phyloP scores from a whole-genome alignment of 163 green algal species.

The Chlorella variabilis region DNA sequence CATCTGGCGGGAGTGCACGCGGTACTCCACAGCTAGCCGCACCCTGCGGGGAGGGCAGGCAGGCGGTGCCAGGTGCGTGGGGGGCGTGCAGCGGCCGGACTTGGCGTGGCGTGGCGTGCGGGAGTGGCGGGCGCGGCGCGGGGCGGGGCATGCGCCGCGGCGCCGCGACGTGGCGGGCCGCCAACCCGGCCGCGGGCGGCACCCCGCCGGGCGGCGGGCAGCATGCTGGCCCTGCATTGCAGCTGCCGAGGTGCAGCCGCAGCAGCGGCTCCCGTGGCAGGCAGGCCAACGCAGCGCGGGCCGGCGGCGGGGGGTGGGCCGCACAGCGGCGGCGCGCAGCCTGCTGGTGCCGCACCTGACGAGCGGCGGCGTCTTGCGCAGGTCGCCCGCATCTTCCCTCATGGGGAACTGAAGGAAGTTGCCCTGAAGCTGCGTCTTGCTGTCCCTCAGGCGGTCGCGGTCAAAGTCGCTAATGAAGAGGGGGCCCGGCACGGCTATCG shows the following conservation, averaged over 20 bases:
- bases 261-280: too few relatives aligned
- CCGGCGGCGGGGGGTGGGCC: background rate
- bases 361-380: conserved; percentile 25
- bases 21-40: conserved; percentile 83
- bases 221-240: too few relatives aligned
- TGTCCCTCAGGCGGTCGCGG: conserved; percentile 9
- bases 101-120: background rate
- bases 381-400: conserved; percentile 4
- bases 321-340: too few relatives aligned
- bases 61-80: too few relatives aligned
- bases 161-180: too few relatives aligned
- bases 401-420: conserved; percentile 35
- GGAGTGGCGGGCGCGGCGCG: too few relatives aligned
- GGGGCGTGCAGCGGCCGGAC: too few relatives aligned
- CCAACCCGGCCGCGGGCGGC: too few relatives aligned
- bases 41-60: conserved; percentile 55
- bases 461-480: conserved; percentile 18
- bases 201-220: too few relatives aligned
- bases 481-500: conserved; percentile 1
- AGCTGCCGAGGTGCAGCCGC: too few relatives aligned
- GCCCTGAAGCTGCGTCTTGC: conserved; percentile 10
- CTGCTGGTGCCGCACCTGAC: conserved; percentile 37
- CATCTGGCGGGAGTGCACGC: conserved; percentile 89
- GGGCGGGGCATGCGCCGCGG: too few relatives aligned
- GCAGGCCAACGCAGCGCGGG: too few relatives aligned